These are phyloP conservation scores for Sporisorium iseilematis-ciliati DNA, from an alignment of 1,284 basidiomycete genomes.

Conservation along the genomic window DNA sequence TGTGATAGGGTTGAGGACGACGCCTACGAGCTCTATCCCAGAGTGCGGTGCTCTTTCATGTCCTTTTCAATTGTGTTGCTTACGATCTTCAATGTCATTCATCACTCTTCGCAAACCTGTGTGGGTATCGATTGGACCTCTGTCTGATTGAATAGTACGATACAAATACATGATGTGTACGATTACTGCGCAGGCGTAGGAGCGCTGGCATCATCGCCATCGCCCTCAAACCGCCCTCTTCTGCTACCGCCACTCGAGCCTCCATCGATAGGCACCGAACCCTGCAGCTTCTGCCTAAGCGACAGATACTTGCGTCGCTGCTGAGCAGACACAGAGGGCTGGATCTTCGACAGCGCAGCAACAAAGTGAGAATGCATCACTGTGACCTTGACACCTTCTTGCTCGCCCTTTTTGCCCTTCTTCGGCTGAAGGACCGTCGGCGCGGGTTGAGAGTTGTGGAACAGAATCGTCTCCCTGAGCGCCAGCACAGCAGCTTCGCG, in stretches of 20 bases:
- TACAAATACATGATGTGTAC: slow-evolving; percentile 16
- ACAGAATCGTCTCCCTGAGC: slow-evolving; percentile 73
- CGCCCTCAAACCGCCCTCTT: slow-evolving; percentile 14
- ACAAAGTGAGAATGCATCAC: slow-evolving; percentile 78
- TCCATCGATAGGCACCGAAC: slow-evolving; percentile 38
- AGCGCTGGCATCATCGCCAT: slow-evolving; percentile 11
- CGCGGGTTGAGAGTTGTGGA: slow-evolving; percentile 31
- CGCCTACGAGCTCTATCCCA: neutral
- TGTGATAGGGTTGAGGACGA: slow-evolving; percentile 3
- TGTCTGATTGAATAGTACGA: neutral
- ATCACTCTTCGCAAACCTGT: neutral
- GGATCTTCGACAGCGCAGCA: slow-evolving; percentile 82
- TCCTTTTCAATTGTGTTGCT: neutral
- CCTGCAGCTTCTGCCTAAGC: slow-evolving; percentile 42
- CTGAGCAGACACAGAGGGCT: slow-evolving; percentile 83
- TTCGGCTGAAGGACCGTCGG: neutral
- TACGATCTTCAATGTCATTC: neutral
- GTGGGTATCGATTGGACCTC: no score
- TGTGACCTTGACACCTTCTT: slow-evolving; percentile 26
- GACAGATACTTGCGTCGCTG: slow-evolving; percentile 82
- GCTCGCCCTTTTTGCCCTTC: slow-evolving; percentile 19
- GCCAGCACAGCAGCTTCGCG: slow-evolving; percentile 85
- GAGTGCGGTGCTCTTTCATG: neutral
- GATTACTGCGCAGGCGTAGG: slow-evolving; percentile 22
- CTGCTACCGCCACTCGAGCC: slow-evolving; percentile 8